Base-by-base conservation (phyloP, 345 rosid genomes). In the Populus davidiana region DNA sequence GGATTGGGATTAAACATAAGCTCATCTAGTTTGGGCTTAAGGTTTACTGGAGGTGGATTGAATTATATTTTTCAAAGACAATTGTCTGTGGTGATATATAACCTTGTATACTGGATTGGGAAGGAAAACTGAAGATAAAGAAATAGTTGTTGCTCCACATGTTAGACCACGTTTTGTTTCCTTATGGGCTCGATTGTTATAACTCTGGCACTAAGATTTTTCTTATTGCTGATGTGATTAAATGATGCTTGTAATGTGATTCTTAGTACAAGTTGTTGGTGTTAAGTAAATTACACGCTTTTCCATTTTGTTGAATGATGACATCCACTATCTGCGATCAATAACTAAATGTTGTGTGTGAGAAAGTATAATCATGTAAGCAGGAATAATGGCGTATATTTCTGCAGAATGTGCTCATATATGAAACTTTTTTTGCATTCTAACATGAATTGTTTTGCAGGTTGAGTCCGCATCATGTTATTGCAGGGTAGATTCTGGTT, bases 391-490 rank as follows among this genome's bases (percentile, higher is more conserved):
- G 11, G 50, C 16, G 6, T 49, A 8, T 29, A 31, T 31, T 14
- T 66, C 35, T 66, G 47, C 29, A 23, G 23, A 73, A 17, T 33
- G 12, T n/a, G 25, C 5, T 29, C 36, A 36, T 14, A 66, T 63
- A 2, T 11, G 39, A 8, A 64, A 44, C 54, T 73, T 18, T 43
- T 52, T 36, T 65, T 38, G 44, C 49, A 76, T 39, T 43, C 63
- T 74, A 36, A 82, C 69, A 18, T 74, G 69, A 72, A 75, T 44
- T 12, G 47, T 69, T 69, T 82, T 84, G 86, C 89, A 95, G 99
- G 99, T 95, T 75, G 99, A 95, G 82, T 95, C 99, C 50, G 95
- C 91, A 70, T 93, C 98, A 71, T 95, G 99, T 81, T 93, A 93
- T 72, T 95, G 99, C 84, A 91, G 82, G 87, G 99, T 95, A 76